Base-by-base conservation (phyloP, 2,329 filamentous ascomycete genomes). In the Ophiostoma ulmi region DNA sequence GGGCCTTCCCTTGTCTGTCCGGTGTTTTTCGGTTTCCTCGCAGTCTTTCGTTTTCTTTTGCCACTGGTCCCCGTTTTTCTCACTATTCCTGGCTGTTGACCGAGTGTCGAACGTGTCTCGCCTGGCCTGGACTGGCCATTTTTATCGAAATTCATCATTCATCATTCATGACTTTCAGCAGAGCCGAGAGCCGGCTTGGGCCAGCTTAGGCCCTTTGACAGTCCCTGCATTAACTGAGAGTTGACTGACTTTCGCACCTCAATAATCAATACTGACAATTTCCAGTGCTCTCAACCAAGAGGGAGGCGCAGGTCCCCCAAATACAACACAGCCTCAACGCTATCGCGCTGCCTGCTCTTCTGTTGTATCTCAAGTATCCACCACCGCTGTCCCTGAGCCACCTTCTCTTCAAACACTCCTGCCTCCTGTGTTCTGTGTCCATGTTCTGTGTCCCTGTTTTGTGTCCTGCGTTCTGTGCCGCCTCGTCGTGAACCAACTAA, bases 311-410 rank as follows among this genome's bases (percentile, higher is more conserved):
- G 69, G 64, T 58, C 65, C 69, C 41, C 48, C 65, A 70, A 70
- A 61, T 44, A 68, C 36, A 73, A 72, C 73, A 74, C 73, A 73
- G 73, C 73, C 73, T 72, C 73, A 72, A 72, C 72, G 66, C 72
- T 72, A 70, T 68, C 67, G 67, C 14, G 17, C 11, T 64, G 22
- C 35, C 55, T 35, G 55, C 44, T 71, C 39, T 55, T 7, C 66
- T 61, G 61, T 64, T 63, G 44, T 48, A 48, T 44, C 41, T 17
- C 17, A 44, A 17, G 64, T 70, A 70, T 39, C 69, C 69, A 61
- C 69, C 63, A 58, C 63, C 31, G 13, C 22, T 70, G 22, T 35
- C 5, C 44, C 61, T 41, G 69, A 66, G 41, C 38, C 69, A 66
- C 69, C 7, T 17, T 44, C 48, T 63, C 58, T 55, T 22, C 26